These are phyloP conservation scores for Aspergillus latus DNA, from an alignment of 2,329 filamentous ascomycete species.

Conservation along the genomic window DNA sequence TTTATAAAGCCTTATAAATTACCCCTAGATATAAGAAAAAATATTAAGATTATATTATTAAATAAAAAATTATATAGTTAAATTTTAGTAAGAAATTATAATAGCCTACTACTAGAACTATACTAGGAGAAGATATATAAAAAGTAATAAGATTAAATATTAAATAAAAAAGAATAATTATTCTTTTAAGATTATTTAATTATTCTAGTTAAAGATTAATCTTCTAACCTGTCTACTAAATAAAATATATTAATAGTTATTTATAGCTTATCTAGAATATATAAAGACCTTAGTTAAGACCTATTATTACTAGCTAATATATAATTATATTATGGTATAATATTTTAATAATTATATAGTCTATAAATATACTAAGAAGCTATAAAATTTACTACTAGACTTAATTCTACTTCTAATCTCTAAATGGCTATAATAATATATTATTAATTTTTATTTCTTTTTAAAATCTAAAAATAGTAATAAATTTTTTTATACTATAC, in stretches of 20 bases:
- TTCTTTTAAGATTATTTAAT: neutral
- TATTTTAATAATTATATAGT: neutral
- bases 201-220: neutral
- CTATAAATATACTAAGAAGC: neutral
- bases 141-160: neutral
- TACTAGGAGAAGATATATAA: neutral
- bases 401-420: neutral
- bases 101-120: neutral
- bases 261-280: neutral
- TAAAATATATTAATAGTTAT: neutral
- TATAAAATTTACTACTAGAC: neutral
- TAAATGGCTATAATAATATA: neutral
- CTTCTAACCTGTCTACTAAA: neutral
- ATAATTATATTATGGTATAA: neutral
- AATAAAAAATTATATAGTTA: neutral
- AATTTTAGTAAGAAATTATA: neutral
- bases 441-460: neutral
- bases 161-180: neutral
- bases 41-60: neutral
- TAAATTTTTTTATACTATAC: neutral
- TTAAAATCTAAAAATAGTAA: neutral
- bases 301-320: neutral
- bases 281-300: neutral
- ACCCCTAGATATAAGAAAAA: neutral
- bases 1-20: neutral